Base-by-base conservation (phyloP, 208 protist species). In the Acanthamoeba culbertsoni region DNA sequence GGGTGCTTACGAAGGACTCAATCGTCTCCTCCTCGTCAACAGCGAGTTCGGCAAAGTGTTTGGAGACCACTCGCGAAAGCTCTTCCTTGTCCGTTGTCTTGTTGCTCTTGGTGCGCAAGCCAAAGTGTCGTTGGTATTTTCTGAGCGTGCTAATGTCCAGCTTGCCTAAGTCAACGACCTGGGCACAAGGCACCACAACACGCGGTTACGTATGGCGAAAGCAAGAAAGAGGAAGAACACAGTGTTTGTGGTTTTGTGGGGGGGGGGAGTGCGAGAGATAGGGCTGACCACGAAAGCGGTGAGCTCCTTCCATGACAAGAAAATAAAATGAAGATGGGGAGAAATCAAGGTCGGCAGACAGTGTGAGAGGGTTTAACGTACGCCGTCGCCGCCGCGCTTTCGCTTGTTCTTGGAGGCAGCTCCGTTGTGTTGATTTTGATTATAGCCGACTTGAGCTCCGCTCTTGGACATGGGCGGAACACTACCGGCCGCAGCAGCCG, bases 1-100 rank as follows among this genome's bases (percentile, higher is more conserved):
- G 71, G 45, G 71, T 82, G 71, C 71, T 82, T 23, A 82, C 71
- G 23, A 82, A 82, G 40, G 42, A 45, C 71, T 82, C 71, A 43
- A 82, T 82, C 26, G 71, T 82, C 71, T 82, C 71, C 71, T 82
- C 71, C 45, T 82, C 71, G 71, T 82, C 71, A 37, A 82, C 71
- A 3, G 45, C 37, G 71, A 82, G 71, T 10, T 82, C 71, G 71
- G 71, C 71, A 82, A 82, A 82, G 28, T 82, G 71, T n/a, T 82
- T 82, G 71, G 71, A 14, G 31, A 82, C 71, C 23, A 43, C 71
- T 55, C 71, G 71, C n/a, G 71, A 37, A 37, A 82, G 71, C 28
- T 82, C 71, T 43, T 82, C 71, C 71, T 82, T 82, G 71, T 82
- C 71, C 0, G 71, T n/a, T 37, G 59, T 37, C 40, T 82, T 77